A percentile compares a stretch with the other conserved stretches of the same genome.
Conservation (phyloP, 345 rosid species). For the Populus simonii region DNA sequence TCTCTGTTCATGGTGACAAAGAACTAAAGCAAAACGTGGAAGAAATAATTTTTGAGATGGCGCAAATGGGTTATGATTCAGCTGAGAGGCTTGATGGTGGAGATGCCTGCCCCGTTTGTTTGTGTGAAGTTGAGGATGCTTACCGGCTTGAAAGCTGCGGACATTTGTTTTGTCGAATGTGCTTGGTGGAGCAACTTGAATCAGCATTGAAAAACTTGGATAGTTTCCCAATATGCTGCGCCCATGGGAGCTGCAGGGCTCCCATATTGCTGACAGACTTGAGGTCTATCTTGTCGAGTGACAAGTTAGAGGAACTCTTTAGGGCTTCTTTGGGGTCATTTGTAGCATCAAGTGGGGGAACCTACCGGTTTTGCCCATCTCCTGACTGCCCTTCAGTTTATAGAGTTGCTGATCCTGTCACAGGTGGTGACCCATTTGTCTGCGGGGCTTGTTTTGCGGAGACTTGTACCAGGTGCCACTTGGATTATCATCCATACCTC, state of each 20-base stretch:
- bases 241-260: constrained; percentile 44
- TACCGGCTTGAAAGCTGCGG: constrained; percentile 69
- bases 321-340: constrained; percentile 65
- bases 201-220: constrained; percentile 37
- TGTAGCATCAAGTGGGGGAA: constrained; percentile 59
- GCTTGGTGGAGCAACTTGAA: constrained; percentile 42
- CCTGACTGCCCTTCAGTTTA: constrained; percentile 86
- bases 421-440: constrained; percentile 44
- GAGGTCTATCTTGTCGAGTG: constrained; percentile 52
- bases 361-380: constrained; percentile 74
- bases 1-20: constrained; percentile 57
- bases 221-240: constrained; percentile 62
- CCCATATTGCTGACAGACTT: constrained; percentile 58
- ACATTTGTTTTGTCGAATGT: constrained; percentile 62
- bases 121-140: constrained; percentile 74
- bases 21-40: constrained; percentile 63
- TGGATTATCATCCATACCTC: constrained; percentile 65
- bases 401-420: constrained; percentile 41
- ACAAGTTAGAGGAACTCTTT: constrained; percentile 77
- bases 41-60: constrained; percentile 10
- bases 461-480: constrained; percentile 71
- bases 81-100: constrained; percentile 17
- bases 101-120: constrained; percentile 68
- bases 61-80: constrained; percentile 44
- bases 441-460: constrained; percentile 75